Evolutionary conservation across 1,139 yeast species (phyloP).

Genomic region (Wickerhamiella infanticola): DNA sequence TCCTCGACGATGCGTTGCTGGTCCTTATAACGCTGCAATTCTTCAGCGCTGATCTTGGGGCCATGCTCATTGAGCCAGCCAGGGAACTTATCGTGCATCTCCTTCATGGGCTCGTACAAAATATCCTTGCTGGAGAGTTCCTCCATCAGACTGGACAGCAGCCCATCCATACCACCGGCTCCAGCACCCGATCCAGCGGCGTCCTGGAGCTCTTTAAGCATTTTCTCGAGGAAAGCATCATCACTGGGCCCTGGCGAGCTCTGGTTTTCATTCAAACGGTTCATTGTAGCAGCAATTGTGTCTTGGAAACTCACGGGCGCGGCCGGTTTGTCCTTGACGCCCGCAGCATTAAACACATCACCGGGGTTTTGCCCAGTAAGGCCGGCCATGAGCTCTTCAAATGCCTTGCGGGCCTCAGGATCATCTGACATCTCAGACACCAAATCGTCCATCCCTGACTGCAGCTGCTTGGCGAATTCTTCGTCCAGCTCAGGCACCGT

Average conservation of each 20-base stretch:
- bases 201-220: slow-evolving; percentile 48
- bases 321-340: not conserved
- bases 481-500: slow-evolving; percentile 31
- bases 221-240: slow-evolving; percentile 24
- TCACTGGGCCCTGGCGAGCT: slow-evolving; percentile 39
- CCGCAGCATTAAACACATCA: not conserved
- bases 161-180: slow-evolving; percentile 35
- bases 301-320: slow-evolving; percentile 35
- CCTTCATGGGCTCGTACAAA: slow-evolving; percentile 77
- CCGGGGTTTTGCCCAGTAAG: slow-evolving; percentile 19
- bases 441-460: slow-evolving; percentile 29
- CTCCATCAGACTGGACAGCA: slow-evolving; percentile 63
- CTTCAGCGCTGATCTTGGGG: slow-evolving; percentile 20
- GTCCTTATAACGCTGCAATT: slow-evolving; percentile 21
- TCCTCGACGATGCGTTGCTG: slow-evolving; percentile 27
- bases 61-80: slow-evolving; percentile 41
- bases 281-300: slow-evolving; percentile 69
- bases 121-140: slow-evolving; percentile 79
- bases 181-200: slow-evolving; percentile 32
- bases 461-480: slow-evolving; percentile 27
- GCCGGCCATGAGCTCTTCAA: slow-evolving; percentile 37
- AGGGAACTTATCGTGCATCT: slow-evolving; percentile 51
- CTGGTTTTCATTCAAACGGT: slow-evolving; percentile 39
- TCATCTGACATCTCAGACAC: slow-evolving; percentile 45
- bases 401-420: slow-evolving; percentile 44